Evolutionary conservation across 2,329 filamentous ascomycete genomes (phyloP).

Genomic region (Fragosphaeria purpurea): DNA sequence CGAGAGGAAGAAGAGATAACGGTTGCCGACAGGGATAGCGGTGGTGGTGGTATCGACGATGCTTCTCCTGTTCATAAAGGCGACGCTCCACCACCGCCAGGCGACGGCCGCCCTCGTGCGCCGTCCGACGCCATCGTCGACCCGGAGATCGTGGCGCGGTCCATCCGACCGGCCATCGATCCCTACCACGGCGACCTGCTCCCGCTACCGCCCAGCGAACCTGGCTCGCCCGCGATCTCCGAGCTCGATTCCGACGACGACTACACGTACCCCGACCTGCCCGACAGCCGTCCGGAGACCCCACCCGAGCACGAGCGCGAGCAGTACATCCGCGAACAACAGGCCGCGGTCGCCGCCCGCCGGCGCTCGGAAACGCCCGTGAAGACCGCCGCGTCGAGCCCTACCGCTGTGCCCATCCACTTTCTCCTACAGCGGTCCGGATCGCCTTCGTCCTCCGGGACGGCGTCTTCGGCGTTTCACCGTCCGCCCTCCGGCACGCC

Average conservation of each 20-base stretch:
- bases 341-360: slow-evolving; percentile 31
- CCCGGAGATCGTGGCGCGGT: slow-evolving; percentile 47
- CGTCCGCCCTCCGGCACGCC: slow-evolving; percentile 22
- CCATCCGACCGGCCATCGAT: slow-evolving; percentile 56
- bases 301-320: slow-evolving; percentile 37
- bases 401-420: slow-evolving; percentile 48
- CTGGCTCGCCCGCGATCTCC: slow-evolving; percentile 34
- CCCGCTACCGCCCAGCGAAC: slow-evolving; percentile 51
- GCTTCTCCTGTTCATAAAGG: too few relatives aligned
- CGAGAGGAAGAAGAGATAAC: slow-evolving; percentile 10
- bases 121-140: slow-evolving; percentile 32
- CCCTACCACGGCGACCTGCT: slow-evolving; percentile 56
- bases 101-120: slow-evolving; percentile 1
- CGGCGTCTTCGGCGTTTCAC: not conserved
- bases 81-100: too few relatives aligned
- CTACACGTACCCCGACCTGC: slow-evolving; percentile 41
- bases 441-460: slow-evolving; percentile 30
- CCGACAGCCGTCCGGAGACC: slow-evolving; percentile 50
- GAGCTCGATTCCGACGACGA: slow-evolving; percentile 16
- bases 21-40: too few relatives aligned
- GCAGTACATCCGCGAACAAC: slow-evolving; percentile 22
- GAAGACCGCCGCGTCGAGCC: slow-evolving; percentile 37
- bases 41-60: too few relatives aligned
- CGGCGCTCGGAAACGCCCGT: slow-evolving; percentile 35
- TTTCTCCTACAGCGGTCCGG: slow-evolving; percentile 39